Evolutionary conservation across 2,329 filamentous ascomycete species (phyloP).

Genomic region (Diplodia mutila): DNA sequence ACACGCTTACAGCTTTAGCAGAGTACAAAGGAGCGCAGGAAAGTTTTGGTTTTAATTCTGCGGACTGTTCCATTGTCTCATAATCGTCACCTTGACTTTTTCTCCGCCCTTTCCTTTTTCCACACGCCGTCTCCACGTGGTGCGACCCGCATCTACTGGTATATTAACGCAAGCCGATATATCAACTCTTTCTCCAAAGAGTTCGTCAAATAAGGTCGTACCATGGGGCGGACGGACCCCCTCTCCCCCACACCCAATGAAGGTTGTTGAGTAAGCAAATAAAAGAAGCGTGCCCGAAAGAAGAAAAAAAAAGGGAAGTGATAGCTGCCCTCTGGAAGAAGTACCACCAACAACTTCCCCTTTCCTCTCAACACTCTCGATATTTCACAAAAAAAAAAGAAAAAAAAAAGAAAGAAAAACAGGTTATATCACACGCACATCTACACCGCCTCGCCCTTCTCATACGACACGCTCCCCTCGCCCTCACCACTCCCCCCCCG

Average conservation of each 20-base stretch:
- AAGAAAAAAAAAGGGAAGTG: neutral
- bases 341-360: neutral
- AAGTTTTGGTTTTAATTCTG: no score
- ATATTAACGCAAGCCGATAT: neutral
- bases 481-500: neutral
- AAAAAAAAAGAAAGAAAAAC: neutral
- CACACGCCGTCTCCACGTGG: no score
- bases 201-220: neutral
- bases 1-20: no score
- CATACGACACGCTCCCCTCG: neutral
- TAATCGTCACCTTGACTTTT: no score
- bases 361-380: neutral
- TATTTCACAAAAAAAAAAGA: neutral
- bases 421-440: neutral
- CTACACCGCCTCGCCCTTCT: slow-evolving; percentile 21
- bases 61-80: no score
- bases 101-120: no score
- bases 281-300: neutral
- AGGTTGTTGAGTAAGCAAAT: neutral
- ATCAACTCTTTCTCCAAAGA: neutral
- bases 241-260: no score
- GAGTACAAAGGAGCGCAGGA: no score
- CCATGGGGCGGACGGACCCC: neutral
- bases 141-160: no score
- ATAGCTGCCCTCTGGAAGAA: no score